Evolutionary conservation across 768 basidiomycete species (phyloP).

Genomic region (Mycena floridula): DNA sequence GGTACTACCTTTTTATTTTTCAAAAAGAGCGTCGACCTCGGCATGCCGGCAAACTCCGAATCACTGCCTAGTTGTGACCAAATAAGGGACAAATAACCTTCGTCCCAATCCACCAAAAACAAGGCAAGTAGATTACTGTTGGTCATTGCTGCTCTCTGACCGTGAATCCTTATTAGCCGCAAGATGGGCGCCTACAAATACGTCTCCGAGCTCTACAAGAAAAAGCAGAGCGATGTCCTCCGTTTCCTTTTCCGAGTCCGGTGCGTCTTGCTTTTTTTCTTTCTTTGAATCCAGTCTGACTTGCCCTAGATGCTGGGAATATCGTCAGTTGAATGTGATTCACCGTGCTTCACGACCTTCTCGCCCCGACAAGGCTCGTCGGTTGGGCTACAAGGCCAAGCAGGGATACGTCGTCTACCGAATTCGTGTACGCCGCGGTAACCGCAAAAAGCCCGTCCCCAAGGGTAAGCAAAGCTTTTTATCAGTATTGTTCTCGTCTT

Average conservation of each 20-base stretch:
- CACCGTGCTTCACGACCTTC: slow-evolving; percentile 98
- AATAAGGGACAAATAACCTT: too few relatives aligned
- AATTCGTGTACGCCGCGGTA: slow-evolving; percentile 93
- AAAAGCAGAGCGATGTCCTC: slow-evolving; percentile 96
- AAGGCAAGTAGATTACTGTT: too few relatives aligned
- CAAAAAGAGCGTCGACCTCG: too few relatives aligned
- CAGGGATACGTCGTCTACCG: slow-evolving; percentile 99
- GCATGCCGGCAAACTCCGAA: too few relatives aligned
- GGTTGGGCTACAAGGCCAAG: slow-evolving; percentile 99
- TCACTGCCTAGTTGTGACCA: too few relatives aligned
- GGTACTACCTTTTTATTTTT: too few relatives aligned
- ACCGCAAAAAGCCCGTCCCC: slow-evolving; percentile 97
- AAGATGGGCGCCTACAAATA: slow-evolving; percentile 96
- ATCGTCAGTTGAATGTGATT: slow-evolving; percentile 96
- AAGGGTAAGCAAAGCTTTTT: slow-evolving; percentile 64
- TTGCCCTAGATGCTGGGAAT: slow-evolving; percentile 85
- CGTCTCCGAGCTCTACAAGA: slow-evolving; percentile 96
- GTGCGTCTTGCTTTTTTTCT: slow-evolving; percentile 33
- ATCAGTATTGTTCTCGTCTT: neutral
- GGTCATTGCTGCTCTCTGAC: too few relatives aligned
- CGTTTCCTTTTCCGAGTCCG: slow-evolving; percentile 97
- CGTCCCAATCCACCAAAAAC: too few relatives aligned
- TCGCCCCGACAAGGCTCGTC: slow-evolving; percentile 98
- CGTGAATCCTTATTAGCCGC: too few relatives aligned
- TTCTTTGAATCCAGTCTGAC: slow-evolving; percentile 6